phyloP scores from a whole-genome alignment of 495 filamentous ascomycete species.

The Bacidia rubella region DNA sequence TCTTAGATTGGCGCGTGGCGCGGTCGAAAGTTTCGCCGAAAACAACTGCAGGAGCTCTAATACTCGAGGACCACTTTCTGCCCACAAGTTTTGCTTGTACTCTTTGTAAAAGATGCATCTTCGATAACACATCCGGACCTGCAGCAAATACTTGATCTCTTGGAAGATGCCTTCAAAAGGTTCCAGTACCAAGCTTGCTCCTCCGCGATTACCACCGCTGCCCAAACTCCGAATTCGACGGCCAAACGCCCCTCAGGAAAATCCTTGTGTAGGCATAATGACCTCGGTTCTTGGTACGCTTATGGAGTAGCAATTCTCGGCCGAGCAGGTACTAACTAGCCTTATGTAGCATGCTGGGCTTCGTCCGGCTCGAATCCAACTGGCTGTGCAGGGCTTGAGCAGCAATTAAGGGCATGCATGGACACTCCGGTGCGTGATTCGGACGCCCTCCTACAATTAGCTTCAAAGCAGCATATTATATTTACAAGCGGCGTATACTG shows the following conservation, averaged over 20 bases:
- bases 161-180: constrained; percentile 39
- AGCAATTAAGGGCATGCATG: constrained; percentile 83
- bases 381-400: constrained; percentile 70
- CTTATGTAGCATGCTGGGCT: constrained; percentile 74
- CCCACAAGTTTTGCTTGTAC: too few relatives aligned
- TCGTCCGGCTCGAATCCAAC: constrained; percentile 60
- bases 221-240: constrained; percentile 68
- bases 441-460: background rate
- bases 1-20: background rate
- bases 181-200: constrained; percentile 35
- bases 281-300: constrained; percentile 73
- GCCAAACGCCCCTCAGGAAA: constrained; percentile 60
- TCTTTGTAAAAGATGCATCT: too few relatives aligned
- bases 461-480: background rate
- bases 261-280: constrained; percentile 78
- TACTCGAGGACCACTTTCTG: too few relatives aligned
- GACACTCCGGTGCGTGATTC: constrained; percentile 53
- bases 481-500: too few relatives aligned
- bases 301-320: background rate
- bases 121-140: too few relatives aligned
- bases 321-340: constrained; percentile 1
- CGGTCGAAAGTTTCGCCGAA: too few relatives aligned
- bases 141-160: too few relatives aligned
- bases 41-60: too few relatives aligned
- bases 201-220: constrained; percentile 78